Conservation (phyloP, 208 protist species). For the Leishmania gerbilli region DNA sequence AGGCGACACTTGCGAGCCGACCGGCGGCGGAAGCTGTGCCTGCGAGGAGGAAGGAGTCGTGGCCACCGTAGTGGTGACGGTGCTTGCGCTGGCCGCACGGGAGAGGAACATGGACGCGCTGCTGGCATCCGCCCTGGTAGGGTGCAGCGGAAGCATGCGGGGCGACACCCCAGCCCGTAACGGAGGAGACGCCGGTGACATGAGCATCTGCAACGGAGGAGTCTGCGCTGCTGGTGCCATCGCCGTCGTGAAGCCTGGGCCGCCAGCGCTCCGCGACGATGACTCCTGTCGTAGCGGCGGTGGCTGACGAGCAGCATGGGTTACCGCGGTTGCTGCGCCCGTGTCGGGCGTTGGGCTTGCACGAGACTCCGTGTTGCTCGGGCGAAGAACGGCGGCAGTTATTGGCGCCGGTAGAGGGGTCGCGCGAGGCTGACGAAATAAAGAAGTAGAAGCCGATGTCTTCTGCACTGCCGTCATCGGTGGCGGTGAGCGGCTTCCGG, state of each 20-base stretch:
- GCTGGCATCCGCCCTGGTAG: constrained; percentile 23
- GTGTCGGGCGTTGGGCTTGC: neutral
- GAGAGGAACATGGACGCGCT: neutral
- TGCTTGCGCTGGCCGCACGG: constrained; percentile 19
- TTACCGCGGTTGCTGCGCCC: neutral
- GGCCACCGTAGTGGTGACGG: constrained; percentile 1
- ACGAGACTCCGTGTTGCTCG: neutral
- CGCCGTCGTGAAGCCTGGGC: neutral
- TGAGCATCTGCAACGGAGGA: neutral
- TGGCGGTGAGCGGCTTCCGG: neutral
- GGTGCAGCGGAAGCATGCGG: constrained; percentile 41
- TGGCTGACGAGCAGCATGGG: constrained; percentile 4
- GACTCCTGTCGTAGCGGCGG: neutral
- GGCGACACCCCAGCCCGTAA: constrained; percentile 60
- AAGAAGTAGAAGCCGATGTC: neutral
- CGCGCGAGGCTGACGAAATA: neutral
- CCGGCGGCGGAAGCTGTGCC: neutral
- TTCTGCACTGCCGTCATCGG: neutral
- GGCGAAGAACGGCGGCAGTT: constrained; percentile 14
- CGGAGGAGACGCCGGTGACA: constrained; percentile 35
- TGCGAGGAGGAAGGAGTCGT: constrained; percentile 15
- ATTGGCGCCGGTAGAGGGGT: constrained; percentile 13
- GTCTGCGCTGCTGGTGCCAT: neutral
- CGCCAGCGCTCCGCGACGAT: neutral
- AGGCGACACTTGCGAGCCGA: constrained; percentile 17